Percentiles rank a stretch among this genome's conserved stretches.
These are phyloP conservation scores for Pascua guehoae DNA, from an alignment of 1,284 basidiomycete species.

Conservation along the genomic window DNA sequence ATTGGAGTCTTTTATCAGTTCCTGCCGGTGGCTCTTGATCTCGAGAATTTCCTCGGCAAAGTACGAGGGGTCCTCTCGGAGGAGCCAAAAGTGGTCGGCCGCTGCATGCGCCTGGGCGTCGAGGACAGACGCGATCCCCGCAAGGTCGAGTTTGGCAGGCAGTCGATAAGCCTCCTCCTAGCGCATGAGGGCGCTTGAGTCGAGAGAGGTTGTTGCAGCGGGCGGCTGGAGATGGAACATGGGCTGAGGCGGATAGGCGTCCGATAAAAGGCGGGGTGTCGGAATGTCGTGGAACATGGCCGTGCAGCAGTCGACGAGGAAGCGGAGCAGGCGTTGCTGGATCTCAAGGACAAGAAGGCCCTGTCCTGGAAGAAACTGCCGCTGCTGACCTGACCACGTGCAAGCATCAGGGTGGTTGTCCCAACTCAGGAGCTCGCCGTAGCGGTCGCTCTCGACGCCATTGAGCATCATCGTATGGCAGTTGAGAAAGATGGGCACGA, in stretches of 20 bases:
- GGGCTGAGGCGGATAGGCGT: slow-evolving; percentile 2
- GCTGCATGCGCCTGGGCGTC: slow-evolving; percentile 1
- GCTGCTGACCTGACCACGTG: not conserved
- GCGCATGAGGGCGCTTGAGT: slow-evolving; percentile 1
- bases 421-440: slow-evolving; percentile 2
- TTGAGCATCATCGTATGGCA: slow-evolving; percentile 2
- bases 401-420: not conserved
- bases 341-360: slow-evolving; percentile 2
- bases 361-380: slow-evolving; percentile 1
- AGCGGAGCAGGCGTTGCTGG: slow-evolving; percentile 1
- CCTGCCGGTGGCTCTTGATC: not conserved
- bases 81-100: slow-evolving; percentile 1
- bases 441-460: not conserved
- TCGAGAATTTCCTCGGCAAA: slow-evolving; percentile 4
- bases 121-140: not conserved
- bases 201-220: not conserved
- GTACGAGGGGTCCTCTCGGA: slow-evolving; percentile 5
- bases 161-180: slow-evolving; percentile 1
- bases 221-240: not conserved
- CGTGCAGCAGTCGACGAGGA: slow-evolving; percentile 6
- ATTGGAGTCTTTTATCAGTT: not conserved
- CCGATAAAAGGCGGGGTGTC: not conserved
- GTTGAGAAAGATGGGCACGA: slow-evolving; percentile 1
- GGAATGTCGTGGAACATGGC: slow-evolving; percentile 4
- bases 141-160: slow-evolving; percentile 1